phyloP scores from a whole-genome alignment of 2,329 filamentous ascomycete species.

The Colletotrichum sublineola region DNA sequence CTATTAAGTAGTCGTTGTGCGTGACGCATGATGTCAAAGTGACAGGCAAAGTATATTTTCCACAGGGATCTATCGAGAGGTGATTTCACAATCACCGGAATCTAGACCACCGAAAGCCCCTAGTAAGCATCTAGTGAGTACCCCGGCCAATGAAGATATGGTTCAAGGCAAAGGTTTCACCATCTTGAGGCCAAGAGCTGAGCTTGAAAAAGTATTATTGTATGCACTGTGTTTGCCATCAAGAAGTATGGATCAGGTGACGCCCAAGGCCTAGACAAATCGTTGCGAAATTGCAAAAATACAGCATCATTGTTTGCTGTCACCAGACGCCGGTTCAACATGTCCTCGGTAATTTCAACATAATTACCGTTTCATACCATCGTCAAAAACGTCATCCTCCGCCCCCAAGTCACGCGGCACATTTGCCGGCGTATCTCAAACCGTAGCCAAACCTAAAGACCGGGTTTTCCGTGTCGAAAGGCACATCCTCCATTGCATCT shows the following conservation, averaged over 20 bases:
- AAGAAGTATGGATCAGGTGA: not conserved
- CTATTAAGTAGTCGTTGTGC: not conserved
- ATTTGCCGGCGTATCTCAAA: slow-evolving; percentile 28
- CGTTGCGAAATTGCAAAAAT: not conserved
- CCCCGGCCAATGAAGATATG: not conserved
- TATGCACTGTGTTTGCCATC: not conserved
- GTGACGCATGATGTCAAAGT: not conserved
- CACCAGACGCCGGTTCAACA: not conserved
- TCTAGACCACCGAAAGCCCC: not conserved
- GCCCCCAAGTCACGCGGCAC: not conserved
- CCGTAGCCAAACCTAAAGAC: slow-evolving; percentile 51
- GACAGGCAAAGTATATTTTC: not conserved
- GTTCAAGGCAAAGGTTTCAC: not conserved
- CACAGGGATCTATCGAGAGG: not conserved
- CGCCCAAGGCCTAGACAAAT: not conserved
- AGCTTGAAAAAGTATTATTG: too few species aligned
- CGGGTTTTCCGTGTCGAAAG: slow-evolving; percentile 48
- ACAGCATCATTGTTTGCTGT: not conserved
- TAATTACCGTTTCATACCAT: not conserved
- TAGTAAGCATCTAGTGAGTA: not conserved
- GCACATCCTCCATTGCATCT: slow-evolving; percentile 47
- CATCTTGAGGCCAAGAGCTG: not conserved
- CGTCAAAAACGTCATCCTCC: not conserved
- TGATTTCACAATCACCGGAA: not conserved
- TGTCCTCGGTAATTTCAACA: not conserved